Base-by-base conservation (phyloP, 148 eudicot genomes). In the Chenopodium quinoa region DNA sequence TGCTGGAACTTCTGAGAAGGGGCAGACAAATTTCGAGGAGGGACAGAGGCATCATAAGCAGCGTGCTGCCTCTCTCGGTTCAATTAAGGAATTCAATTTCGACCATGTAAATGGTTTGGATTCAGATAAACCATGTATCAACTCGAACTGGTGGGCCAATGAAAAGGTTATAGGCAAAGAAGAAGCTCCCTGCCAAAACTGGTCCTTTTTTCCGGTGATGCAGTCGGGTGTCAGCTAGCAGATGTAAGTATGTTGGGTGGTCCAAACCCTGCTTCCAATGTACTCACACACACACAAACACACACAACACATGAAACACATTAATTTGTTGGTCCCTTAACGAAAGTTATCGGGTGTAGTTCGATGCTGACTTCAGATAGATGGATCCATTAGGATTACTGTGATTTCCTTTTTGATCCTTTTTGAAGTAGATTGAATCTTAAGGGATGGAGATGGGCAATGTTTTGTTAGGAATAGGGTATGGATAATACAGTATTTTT, bases 191-290 rank as follows among this genome's bases (percentile, higher is more conserved):
- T 31, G 78, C 81, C 84, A 91, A 86, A 89, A 91, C 83, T 95
- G 98, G 98, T 85, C 95, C n/a, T 94, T 94, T 87, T 94, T 92
- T 76, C 97, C 97, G 1, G 86, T 89, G 90, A 84, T 90, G 83
- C 92, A 90, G 85, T 88, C 97, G 37, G 88, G 91, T 68, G 90
- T 90, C 78, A 91, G 91, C 88, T 95, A 90, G 79, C 82, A 29
- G 69, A 81, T 81, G 84, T 58, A 81, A 84, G 86, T 84, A 82
- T 77, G 32, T 23, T 23, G 74, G 75, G 71, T 40, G 71, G 79
- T 81, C 82, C 60, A 52, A 48, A 58, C 48, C 32, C 48, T 8
- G 44, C 44, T 73, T 48, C 63, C 48, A 52, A 74, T 70, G 74
- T 72, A 62, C 54, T 58, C 65, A 11, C 32, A 75, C 73, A 52